Evolutionary conservation across 2,329 filamentous ascomycete species (phyloP).

Genomic region (Aphanoascus verrucosus): DNA sequence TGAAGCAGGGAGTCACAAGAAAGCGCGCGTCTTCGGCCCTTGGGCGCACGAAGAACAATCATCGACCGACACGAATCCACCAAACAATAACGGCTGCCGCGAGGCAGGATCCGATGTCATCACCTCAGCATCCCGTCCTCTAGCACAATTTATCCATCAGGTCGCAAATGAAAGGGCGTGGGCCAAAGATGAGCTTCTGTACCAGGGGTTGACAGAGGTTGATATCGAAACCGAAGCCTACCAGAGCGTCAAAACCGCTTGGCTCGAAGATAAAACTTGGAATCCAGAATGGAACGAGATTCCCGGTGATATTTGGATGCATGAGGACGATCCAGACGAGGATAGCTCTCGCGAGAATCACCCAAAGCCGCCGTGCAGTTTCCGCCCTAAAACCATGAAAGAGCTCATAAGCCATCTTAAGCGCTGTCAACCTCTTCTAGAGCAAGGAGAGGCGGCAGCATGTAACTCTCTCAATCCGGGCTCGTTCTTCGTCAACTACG

Average conservation of each 20-base stretch:
- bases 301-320: slow-evolving; percentile 20
- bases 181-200: slow-evolving; percentile 11
- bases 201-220: not conserved
- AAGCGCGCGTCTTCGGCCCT: too few relatives aligned
- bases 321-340: too few relatives aligned
- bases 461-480: too few relatives aligned
- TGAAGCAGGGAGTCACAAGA: not conserved
- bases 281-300: slow-evolving; percentile 23
- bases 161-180: slow-evolving; percentile 22
- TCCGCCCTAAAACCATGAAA: too few relatives aligned
- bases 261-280: slow-evolving; percentile 23
- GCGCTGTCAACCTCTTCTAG: too few relatives aligned
- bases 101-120: too few relatives aligned
- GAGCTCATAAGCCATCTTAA: too few relatives aligned
- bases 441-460: too few relatives aligned
- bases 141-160: slow-evolving; percentile 21
- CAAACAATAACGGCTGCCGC: not conserved
- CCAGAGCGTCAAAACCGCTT: slow-evolving; percentile 23
- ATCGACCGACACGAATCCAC: slow-evolving; percentile 13
- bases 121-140: slow-evolving; percentile 23
- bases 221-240: slow-evolving; percentile 24
- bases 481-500: too few relatives aligned
- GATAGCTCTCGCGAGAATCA: too few relatives aligned
- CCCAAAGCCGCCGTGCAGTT: too few relatives aligned
- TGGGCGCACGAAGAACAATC: slow-evolving; percentile 8